These are phyloP conservation scores for Alternaria angustiovoidea DNA, from an alignment of 2,329 filamentous ascomycete species.

Conservation along the genomic window DNA sequence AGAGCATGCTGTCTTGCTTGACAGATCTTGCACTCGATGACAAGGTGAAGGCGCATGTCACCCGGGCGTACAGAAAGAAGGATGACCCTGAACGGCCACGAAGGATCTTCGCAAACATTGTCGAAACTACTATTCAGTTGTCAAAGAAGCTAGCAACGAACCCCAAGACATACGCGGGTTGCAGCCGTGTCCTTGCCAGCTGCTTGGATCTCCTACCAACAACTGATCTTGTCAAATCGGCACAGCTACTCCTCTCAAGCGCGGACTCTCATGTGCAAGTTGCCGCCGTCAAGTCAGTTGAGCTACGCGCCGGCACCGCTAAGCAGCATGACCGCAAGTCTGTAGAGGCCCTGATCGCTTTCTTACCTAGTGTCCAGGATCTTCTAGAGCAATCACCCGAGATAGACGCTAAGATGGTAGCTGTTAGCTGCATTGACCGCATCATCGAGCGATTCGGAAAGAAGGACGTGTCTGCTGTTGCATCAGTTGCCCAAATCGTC, in stretches of 20 bases:
- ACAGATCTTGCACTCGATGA: conserved; percentile 48
- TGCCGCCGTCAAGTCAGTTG: conserved; percentile 74
- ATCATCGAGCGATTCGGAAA: conserved; percentile 96
- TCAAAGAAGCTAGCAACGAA: conserved; percentile 67
- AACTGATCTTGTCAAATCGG: conserved; percentile 85
- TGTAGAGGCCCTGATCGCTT: conserved; percentile 75
- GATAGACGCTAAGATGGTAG: conserved; percentile 80
- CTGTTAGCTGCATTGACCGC: conserved; percentile 88
- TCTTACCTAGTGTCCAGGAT: conserved; percentile 78
- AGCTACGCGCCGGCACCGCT: conserved; percentile 78
- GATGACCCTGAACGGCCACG: conserved; percentile 39
- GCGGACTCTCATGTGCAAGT: conserved; percentile 78
- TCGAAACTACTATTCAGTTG: conserved; percentile 59
- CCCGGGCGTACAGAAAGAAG: conserved; percentile 40
- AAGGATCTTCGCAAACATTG: conserved; percentile 46
- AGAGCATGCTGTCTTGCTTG: conserved; percentile 51
- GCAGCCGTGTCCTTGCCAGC: conserved; percentile 76
- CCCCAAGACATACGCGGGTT: conserved; percentile 50
- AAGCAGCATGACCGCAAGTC: conserved; percentile 73
- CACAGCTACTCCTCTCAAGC: conserved; percentile 80
- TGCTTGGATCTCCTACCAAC: conserved; percentile 87
- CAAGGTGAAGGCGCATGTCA: conserved; percentile 41
- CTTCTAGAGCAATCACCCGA: conserved; percentile 78
- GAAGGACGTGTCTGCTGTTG: conserved; percentile 80
- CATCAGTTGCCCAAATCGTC: conserved; percentile 78